Base-by-base conservation (phyloP, 768 basidiomycete genomes). In the Terana coerulea region DNA sequence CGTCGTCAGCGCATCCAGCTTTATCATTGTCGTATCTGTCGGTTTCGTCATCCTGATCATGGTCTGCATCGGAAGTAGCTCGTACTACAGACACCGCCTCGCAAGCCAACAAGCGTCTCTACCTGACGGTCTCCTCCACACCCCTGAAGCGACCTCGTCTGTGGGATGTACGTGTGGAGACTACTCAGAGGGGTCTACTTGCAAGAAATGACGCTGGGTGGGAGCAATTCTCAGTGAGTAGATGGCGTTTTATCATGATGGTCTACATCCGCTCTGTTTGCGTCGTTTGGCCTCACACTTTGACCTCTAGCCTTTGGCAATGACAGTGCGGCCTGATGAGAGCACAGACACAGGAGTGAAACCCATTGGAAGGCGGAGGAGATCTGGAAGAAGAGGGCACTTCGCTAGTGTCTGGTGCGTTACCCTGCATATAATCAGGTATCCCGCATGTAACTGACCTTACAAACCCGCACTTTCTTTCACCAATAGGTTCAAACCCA, bases 141-240 rank as follows among this genome's bases (percentile, higher is more conserved):
- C 7, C 36, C 10, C 12, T 7, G 19, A 22, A 19, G 10, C 46
- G n/a, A 30, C 52, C 52, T 14, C 46, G 22, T 5, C 29, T 53
- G 26, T 53, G 52, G 52, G 52, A 53, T 9, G 29, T 49, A 5
- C n/a, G n/a, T n/a, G n/a, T n/a, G n/a, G n/a, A n/a, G n/a, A n/a
- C n/a, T n/a, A n/a, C n/a, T n/a, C n/a, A n/a, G n/a, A n/a, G n/a
- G n/a, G n/a, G n/a, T n/a, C n/a, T n/a, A n/a, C n/a, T n/a, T n/a
- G n/a, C n/a, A n/a, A n/a, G n/a, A n/a, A n/a, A n/a, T n/a, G n/a
- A n/a, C n/a, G n/a, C n/a, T n/a, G n/a, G n/a, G n/a, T n/a, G n/a
- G n/a, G n/a, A n/a, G n/a, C n/a, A n/a, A n/a, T n/a, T n/a, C n/a
- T n/a, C n/a, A n/a, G 51, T 46, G 43, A 31, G 51, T 31, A 19